Evolutionary conservation across 352 stramenopile genomes (phyloP), one percentile per base, ranked within the genome.

Genomic region (Globisporangium irregulare): DNA sequence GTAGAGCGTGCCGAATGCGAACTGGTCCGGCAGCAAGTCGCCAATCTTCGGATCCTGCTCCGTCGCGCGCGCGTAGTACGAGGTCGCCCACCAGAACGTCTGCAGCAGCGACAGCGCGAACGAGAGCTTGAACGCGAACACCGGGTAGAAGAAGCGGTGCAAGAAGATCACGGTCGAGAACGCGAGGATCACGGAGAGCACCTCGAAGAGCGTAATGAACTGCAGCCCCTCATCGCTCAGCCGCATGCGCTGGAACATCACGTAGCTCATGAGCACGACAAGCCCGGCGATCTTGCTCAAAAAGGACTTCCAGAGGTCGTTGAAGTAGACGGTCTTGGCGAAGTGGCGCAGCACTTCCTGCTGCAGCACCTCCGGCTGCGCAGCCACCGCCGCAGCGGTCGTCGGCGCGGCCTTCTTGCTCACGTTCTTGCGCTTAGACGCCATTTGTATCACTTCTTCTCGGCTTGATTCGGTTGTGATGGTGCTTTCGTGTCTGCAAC

Each of bases 271-370:
- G 68, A 92, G 70, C 64, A 74, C 72, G 62, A 94, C 81, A 51
- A 93, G 77, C 0, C 74, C 82, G 14, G 81, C 77, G 72, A 92
- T 86, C 65, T 93, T 94, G 75, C 78, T 84, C 46, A 94, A 53
- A 67, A 94, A 93, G n/a, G 80, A 86, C 57, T 89, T 83, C 86
- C 86, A 94, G 36, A 92, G 70, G 68, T 91, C 83, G 66, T 94
- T 94, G 67, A 94, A 94, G 76, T 93, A 90, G 36, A 93, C 75
- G 6, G 86, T 94, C 81, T 91, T 94, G 63, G 79, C 81, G 67
- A 91, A 91, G 68, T 94, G 86, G 25, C 84, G 85, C 70, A 90
- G 67, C 46, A 93, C 82, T 51, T 91, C 73, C 69, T 92, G 82
- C 64, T 91, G 85, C 10, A 84, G 66, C 22, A 71, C 68, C 66